Conservation (phyloP, 441 rosid genomes). For the Adansonia madagascariensis region DNA sequence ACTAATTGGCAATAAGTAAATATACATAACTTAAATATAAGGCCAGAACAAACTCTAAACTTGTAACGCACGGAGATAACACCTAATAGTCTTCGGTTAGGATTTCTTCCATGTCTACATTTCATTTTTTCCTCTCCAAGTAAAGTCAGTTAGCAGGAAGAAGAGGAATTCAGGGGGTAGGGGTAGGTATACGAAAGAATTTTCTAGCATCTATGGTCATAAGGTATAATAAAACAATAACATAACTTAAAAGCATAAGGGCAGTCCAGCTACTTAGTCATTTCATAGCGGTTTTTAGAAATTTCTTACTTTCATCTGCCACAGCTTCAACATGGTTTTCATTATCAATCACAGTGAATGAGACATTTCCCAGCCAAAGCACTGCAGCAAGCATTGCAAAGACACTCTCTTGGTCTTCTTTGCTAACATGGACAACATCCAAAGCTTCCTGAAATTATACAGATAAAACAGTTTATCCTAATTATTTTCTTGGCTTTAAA, state of each 20-base stretch:
- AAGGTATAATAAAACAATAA: constrained; percentile 11
- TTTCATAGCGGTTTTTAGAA: constrained; percentile 28
- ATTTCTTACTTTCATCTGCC: constrained; percentile 79
- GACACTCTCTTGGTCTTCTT: constrained; percentile 95
- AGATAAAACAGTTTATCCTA: constrained; percentile 21
- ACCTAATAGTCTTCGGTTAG: background rate
- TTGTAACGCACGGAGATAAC: background rate
- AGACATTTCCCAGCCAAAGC: constrained; percentile 89
- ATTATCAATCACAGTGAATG: constrained; percentile 77
- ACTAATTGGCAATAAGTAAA: constrained; percentile 5
- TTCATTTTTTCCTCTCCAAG: constrained; percentile 18
- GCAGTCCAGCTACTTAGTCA: background rate
- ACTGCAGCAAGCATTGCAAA: constrained; percentile 98
- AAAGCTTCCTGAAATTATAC: constrained; percentile 81
- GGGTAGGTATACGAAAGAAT: background rate
- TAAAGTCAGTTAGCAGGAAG: background rate
- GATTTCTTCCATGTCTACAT: background rate
- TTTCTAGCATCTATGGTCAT: constrained; percentile 13
- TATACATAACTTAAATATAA: background rate
- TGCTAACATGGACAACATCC: constrained; percentile 90
- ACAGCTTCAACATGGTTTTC: constrained; percentile 93
- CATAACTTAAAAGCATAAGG: background rate
- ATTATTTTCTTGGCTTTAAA: constrained; percentile 18
- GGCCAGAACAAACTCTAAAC: constrained; percentile 10
- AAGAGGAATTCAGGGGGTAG: background rate